These are phyloP conservation scores for Phytophthora rubi DNA, from an alignment of 352 stramenopile species.

Conservation along the genomic window DNA sequence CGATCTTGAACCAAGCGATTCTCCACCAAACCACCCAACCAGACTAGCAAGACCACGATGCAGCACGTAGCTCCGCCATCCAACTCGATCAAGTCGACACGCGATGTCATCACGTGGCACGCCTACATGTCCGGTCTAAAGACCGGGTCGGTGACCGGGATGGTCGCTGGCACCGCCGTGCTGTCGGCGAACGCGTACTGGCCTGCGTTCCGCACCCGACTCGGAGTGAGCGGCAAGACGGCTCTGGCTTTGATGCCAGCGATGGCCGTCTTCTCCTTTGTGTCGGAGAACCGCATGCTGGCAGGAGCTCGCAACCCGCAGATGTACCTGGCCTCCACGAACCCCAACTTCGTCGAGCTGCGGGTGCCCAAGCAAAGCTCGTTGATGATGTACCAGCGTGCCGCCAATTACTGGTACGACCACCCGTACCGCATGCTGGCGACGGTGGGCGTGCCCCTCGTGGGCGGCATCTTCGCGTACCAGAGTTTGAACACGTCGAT, in stretches of 20 bases:
- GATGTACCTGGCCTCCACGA: slow-evolving; percentile 58
- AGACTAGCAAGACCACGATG: slow-evolving; percentile 3
- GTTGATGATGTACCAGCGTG: slow-evolving; percentile 53
- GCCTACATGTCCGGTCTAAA: slow-evolving; percentile 49
- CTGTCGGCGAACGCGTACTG: slow-evolving; percentile 55
- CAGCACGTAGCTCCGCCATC: slow-evolving; percentile 6
- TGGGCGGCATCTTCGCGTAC: slow-evolving; percentile 61
- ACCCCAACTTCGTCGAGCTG: slow-evolving; percentile 42
- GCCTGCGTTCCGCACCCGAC: slow-evolving; percentile 58
- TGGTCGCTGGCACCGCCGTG: slow-evolving; percentile 35
- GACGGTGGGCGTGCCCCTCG: slow-evolving; percentile 57
- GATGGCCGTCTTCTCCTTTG: slow-evolving; percentile 59
- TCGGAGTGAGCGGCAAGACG: slow-evolving; percentile 71
- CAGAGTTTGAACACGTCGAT: slow-evolving; percentile 66
- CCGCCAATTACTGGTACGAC: slow-evolving; percentile 71
- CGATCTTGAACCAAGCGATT: background rate
- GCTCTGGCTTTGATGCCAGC: slow-evolving; percentile 58
- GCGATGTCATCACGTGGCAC: slow-evolving; percentile 46
- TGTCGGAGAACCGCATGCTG: slow-evolving; percentile 56
- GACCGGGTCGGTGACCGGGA: slow-evolving; percentile 40
- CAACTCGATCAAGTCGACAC: slow-evolving; percentile 16
- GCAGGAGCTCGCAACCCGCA: slow-evolving; percentile 65
- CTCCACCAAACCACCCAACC: background rate
- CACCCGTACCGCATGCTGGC: slow-evolving; percentile 63
- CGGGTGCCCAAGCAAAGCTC: slow-evolving; percentile 29